Conservation (phyloP, 2,329 filamentous ascomycete species). For the Ophiostoma quercus region DNA sequence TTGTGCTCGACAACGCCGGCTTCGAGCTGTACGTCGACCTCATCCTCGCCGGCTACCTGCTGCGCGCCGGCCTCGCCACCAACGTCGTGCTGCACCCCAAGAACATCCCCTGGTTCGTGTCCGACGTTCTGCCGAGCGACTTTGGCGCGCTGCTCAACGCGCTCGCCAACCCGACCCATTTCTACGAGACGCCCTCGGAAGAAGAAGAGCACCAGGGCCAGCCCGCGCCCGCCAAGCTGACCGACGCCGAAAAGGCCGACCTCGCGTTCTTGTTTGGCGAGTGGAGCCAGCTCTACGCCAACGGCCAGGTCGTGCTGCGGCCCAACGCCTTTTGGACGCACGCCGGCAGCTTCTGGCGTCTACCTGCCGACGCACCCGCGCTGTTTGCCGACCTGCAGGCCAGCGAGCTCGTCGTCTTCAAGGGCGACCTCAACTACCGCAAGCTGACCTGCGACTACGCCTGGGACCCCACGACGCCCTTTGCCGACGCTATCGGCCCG, state of each 20-base stretch:
- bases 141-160: slow-evolving; percentile 77
- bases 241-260: slow-evolving; percentile 60
- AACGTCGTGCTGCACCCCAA: slow-evolving; percentile 87
- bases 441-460: slow-evolving; percentile 77
- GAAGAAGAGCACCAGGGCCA: slow-evolving; percentile 57
- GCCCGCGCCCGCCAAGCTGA: slow-evolving; percentile 56
- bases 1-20: slow-evolving; percentile 93
- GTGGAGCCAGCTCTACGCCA: slow-evolving; percentile 73
- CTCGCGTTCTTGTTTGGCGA: slow-evolving; percentile 74
- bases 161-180: slow-evolving; percentile 68
- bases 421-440: slow-evolving; percentile 94
- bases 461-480: slow-evolving; percentile 86
- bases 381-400: slow-evolving; percentile 73
- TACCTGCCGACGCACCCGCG: slow-evolving; percentile 62
- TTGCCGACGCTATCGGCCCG: slow-evolving; percentile 77
- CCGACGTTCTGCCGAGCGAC: slow-evolving; percentile 82
- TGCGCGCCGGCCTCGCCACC: slow-evolving; percentile 79
- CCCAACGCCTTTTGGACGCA: slow-evolving; percentile 91
- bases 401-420: slow-evolving; percentile 88
- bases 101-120: slow-evolving; percentile 96
- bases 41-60: slow-evolving; percentile 81
- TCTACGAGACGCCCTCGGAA: slow-evolving; percentile 71
- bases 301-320: slow-evolving; percentile 76
- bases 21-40: slow-evolving; percentile 97
- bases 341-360: slow-evolving; percentile 79